Base-by-base conservation (phyloP, 805 yeast species). In the Teunomyces barrocoloradensis region DNA sequence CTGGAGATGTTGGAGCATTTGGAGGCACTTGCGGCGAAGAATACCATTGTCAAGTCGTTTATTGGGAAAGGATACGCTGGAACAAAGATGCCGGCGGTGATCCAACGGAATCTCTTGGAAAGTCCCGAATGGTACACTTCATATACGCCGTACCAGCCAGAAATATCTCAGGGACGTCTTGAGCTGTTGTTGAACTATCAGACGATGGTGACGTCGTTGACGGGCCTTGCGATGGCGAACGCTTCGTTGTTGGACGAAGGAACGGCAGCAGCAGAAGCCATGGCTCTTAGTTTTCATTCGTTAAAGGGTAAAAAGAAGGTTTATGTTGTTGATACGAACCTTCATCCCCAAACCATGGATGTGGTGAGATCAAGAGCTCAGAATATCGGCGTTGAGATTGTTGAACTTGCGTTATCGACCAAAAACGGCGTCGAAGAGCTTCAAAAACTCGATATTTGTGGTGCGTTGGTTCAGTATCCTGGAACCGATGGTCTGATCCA, bases 51-150 rank as follows among this genome's bases (percentile, higher is more conserved):
- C 53, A 81, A 81, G 66, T 81, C 91, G 35, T 85, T 84, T 56
- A 92, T 94, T 49, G 99, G 99, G 52, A 87, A 88, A 64, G 99
- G 99, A 35, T 94, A 92, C 68, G 87, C 89, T 57, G 96, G 96
- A 49, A 92, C 98, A 0, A 75, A 80, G 44, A 73, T 89, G 40
- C 99, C 99, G 0, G 86, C 96, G 1, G 97, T 92, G 30, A 87
- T 94, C 56, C 95, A 89, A 73, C 82, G 99, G 64, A 94, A 94
- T 60, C 68, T 94, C 49, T 73, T 94, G 48, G 99, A 94, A 68
- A 82, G 85, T 51, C 99, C 99, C 5, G 96, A 90, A 63, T 94
- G 99, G 99, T 94, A 94, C 75, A 94, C 99, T 17, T 89, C 97
- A 1, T 94, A 94, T 66, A 94, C 99, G 20, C 99, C 99, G 30